Percentiles rank a stretch among this genome's conserved stretches.
Evolutionary conservation across 164 flowering plant species (phyloP).

Genomic region (Paratinospora sagittata): DNA sequence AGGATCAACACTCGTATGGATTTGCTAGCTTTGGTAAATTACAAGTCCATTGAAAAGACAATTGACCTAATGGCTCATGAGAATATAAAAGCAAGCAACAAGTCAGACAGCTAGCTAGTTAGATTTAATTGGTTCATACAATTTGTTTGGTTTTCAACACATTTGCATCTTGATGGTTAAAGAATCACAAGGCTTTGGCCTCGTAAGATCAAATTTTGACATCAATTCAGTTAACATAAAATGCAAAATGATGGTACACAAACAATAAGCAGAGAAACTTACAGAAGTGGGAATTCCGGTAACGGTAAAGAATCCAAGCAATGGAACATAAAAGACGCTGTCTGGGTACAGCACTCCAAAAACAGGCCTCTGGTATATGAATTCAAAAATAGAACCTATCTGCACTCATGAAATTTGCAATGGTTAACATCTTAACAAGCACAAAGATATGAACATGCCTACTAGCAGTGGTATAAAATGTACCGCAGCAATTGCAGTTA

Average conservation of each 20-base stretch:
- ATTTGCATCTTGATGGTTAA: not conserved
- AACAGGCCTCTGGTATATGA: constrained; percentile 78
- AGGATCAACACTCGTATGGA: not conserved
- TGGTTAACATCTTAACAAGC: not conserved
- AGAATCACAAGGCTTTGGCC: not conserved
- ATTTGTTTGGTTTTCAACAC: no score
- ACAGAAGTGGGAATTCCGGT: constrained; percentile 95
- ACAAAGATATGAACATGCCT: not conserved
- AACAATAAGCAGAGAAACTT: constrained; percentile 26
- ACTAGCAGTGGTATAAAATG: constrained; percentile 10
- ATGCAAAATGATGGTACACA: not conserved
- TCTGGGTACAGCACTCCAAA: constrained; percentile 78
- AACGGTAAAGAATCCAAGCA: constrained; percentile 86
- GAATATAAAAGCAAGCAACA: not conserved
- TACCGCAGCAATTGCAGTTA: constrained; percentile 95
- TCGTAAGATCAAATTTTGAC: not conserved
- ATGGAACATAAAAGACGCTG: constrained; percentile 76
- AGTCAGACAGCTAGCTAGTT: not conserved
- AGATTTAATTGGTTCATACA: not conserved
- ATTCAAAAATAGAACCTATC: constrained; percentile 95
- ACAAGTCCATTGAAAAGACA: not conserved
- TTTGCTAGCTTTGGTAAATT: not conserved
- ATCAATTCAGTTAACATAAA: not conserved
- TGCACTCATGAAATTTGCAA: constrained; percentile 24
- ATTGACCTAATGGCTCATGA: not conserved